Percentiles rank a stretch among this genome's conserved stretches.
These are phyloP conservation scores for Perilla frutescens DNA, from an alignment of 257 asterid genomes.

Conservation along the genomic window DNA sequence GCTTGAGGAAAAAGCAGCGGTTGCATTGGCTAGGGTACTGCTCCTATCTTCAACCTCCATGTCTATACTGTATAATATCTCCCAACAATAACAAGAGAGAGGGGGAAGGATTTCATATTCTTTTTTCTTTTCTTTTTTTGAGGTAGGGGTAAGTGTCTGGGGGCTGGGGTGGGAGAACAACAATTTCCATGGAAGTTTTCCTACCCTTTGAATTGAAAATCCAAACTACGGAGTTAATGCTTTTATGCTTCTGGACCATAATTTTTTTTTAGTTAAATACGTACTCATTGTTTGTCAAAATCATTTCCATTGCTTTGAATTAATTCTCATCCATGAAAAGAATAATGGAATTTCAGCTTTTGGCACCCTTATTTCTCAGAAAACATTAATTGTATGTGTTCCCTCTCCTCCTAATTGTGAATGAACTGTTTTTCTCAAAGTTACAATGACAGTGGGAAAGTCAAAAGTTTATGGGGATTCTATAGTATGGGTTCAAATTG, in stretches of 20 bases:
- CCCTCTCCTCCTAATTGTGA: background rate
- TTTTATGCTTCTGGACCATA: background rate
- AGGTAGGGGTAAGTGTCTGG: background rate
- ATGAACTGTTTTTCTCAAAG: background rate
- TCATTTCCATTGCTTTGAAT: background rate
- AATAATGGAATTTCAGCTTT: background rate
- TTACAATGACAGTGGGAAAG: background rate
- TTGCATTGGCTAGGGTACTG: slow-evolving; percentile 88
- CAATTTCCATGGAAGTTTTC: background rate
- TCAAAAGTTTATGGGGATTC: background rate
- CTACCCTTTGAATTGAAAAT: background rate
- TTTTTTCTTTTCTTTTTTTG: background rate
- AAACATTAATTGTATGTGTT: background rate
- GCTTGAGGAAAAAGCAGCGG: slow-evolving; percentile 90
- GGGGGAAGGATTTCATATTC: background rate
- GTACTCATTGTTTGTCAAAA: background rate
- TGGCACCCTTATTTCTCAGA: background rate
- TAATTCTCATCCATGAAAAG: slow-evolving; percentile 8
- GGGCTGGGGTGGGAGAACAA: background rate
- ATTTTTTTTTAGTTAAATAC: background rate
- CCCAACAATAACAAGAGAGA: background rate
- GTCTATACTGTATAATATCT: slow-evolving; percentile 9
- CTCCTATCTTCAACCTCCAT: slow-evolving; percentile 34
- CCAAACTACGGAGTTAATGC: background rate
- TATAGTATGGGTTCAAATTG: background rate